Base-by-base conservation (phyloP, 176 grass and related monocot species). In the Triticum urartu region DNA sequence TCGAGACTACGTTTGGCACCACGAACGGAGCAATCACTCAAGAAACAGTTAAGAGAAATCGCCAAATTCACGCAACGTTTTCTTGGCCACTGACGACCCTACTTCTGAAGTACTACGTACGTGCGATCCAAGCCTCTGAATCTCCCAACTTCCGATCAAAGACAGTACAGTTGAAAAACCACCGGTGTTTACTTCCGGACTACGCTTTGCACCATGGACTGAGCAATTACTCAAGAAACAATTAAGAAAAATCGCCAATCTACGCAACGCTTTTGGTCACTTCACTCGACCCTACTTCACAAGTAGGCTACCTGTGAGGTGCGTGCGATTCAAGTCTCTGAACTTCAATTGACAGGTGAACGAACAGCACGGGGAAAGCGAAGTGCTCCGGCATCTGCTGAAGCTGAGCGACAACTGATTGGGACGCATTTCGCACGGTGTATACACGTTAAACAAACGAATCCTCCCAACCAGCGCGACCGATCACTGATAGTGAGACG, bases 291-390 rank as follows among this genome's bases (percentile, higher is more conserved):
- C 60, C 38, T 24, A 61, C 12, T 43, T n/a, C 33, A 34, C 33
- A 34, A 34, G 32, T 34, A 4, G 3, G 33, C 36, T 24, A 61
- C 12, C 43, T 22, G 14, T 79, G 75, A 79, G 32, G 66, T 74
- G 40, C 66, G 11, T 84, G 40, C 17, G 11, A 39, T 74, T 24
- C 75, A 89, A 84, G 75, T 39, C 59, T 32, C n/a, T 22, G 36
- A 59, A 21, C 20, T 21, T 59, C 56, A 2, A 2, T 21, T 59
- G 71, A 74, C 24, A 28, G 72, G 72, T 28, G 45, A 74, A 50
- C 47, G 4, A 50, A 68, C 71, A 74, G 71, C 71, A 26, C 5
- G 7, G 7, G 7, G 56, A 40, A 58, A 35, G n/a, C 3, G 17
- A 67, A 13, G 50, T 78, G 20, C 21, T 38, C n/a, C 64, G 80